phyloP scores from a whole-genome alignment of 495 filamentous ascomycete species.

The Penicillium goetzii region DNA sequence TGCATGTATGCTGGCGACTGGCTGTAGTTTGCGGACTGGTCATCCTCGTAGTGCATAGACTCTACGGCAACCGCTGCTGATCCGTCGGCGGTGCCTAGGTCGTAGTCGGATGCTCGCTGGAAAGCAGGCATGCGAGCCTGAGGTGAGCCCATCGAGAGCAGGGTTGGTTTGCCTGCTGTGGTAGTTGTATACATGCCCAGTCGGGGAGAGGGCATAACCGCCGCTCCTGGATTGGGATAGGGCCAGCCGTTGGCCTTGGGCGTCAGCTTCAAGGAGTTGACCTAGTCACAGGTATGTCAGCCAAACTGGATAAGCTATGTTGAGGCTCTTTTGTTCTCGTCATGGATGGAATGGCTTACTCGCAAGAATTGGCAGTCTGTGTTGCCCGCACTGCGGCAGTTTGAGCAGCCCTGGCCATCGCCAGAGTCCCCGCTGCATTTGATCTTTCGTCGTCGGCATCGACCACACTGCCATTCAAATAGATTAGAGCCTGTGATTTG shows the following conservation, averaged over 20 bases:
- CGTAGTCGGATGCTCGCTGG: slow-evolving; percentile 34
- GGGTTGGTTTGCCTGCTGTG: slow-evolving; percentile 20
- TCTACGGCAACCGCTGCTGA: slow-evolving; percentile 28
- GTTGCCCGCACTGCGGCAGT: slow-evolving; percentile 75
- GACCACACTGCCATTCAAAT: slow-evolving; percentile 65
- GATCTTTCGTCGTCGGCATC: slow-evolving; percentile 94
- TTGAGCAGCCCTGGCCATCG: slow-evolving; percentile 74
- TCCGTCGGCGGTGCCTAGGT: slow-evolving; percentile 26
- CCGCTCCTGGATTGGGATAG: slow-evolving; percentile 31
- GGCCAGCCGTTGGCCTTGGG: slow-evolving; percentile 37
- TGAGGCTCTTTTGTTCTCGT: neutral
- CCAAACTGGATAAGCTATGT: neutral
- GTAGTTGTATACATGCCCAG: slow-evolving; percentile 28
- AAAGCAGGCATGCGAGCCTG: slow-evolving; percentile 26
- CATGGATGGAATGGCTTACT: slow-evolving; percentile 52
- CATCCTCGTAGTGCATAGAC: slow-evolving; percentile 39
- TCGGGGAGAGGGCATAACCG: slow-evolving; percentile 25
- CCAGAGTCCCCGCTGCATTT: slow-evolving; percentile 88
- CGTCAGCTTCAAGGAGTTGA: slow-evolving; percentile 26
- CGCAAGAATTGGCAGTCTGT: slow-evolving; percentile 77
- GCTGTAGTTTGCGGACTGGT: slow-evolving; percentile 30
- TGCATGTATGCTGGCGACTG: slow-evolving; percentile 39
- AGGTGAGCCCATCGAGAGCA: slow-evolving; percentile 25
- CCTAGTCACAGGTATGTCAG: slow-evolving; percentile 12
- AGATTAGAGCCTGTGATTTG: slow-evolving; percentile 7